phyloP scores from a whole-genome alignment of 441 rosid species.

The Corymbia citriodora region DNA sequence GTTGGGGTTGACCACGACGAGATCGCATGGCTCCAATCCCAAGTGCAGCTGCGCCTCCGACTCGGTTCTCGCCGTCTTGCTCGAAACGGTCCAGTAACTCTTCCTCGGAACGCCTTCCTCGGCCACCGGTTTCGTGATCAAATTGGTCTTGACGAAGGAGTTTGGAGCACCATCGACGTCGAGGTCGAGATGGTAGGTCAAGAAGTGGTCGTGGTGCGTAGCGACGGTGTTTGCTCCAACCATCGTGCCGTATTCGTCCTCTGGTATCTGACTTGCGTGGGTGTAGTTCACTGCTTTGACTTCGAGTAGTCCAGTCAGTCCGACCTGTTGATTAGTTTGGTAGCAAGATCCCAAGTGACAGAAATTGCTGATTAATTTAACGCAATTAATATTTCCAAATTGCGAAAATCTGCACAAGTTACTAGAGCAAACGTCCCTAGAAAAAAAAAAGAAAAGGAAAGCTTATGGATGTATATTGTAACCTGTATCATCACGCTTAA shows the following conservation, averaged over 20 bases:
- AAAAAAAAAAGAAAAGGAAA: background rate
- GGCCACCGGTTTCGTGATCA: conserved; percentile 26
- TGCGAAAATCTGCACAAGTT: background rate
- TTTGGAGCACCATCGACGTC: conserved; percentile 63
- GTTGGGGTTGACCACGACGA: conserved; percentile 48
- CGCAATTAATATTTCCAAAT: background rate
- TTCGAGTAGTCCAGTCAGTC: conserved; percentile 54
- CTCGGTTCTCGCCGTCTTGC: conserved; percentile 51
- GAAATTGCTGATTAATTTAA: background rate
- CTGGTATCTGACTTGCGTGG: conserved; percentile 30
- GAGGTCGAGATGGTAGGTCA: conserved; percentile 68
- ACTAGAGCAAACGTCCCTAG: background rate
- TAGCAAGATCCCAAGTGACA: background rate
- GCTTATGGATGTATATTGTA: background rate
- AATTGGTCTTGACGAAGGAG: conserved; percentile 53
- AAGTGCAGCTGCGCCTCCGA: conserved; percentile 47
- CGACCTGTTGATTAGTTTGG: conserved; percentile 30
- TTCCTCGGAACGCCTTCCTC: conserved; percentile 30
- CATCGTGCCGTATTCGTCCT: conserved; percentile 40
- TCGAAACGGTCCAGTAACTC: conserved; percentile 70
- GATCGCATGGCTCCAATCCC: conserved; percentile 46
- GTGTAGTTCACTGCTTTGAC: conserved; percentile 51
- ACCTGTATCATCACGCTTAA: too few species aligned
- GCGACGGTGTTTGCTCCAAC: conserved; percentile 63
- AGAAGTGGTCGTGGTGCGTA: conserved; percentile 71